Evolutionary conservation across 163 green algal species (phyloP), one percentile per base, ranked within the genome.

Genomic region (Smithsoniella earleae): DNA sequence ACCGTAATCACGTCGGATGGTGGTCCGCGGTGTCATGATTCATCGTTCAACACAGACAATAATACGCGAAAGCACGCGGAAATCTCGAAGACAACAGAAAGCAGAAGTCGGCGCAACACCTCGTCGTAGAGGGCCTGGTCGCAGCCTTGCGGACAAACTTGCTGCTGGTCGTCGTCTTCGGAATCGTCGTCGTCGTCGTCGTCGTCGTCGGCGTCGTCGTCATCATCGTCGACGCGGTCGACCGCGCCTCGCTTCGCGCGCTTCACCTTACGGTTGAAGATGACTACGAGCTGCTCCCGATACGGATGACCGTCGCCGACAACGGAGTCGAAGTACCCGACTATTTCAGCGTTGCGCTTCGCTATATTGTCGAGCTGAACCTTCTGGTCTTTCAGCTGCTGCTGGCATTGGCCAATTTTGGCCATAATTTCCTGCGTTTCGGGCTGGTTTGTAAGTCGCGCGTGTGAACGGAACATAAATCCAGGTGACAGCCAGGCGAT

Each of bases 181-280:
- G 77, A 78, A 44, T 82, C 81, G 3, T 82, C 80, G 40, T 81
- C 77, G 22, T 76, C 77, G 3, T 82, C 76, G 2, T 80, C 73
- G 30, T 83, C 76, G 40, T 36, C 40, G 20, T 83, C 80, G 28
- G 74, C 43, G 4, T 79, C 76, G 44, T 78, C 66, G 34, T 74
- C 38, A 33, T 77, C 80, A 28, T 63, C 62, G 3, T 78, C 72
- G 2, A 62, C 38, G 16, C n/a, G 66, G 43, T 43, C 46, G 34
- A 28, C 38, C 30, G 44, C 75, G 46, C 83, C 84, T 74, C 87
- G 87, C 66, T 88, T 87, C 46, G 33, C 74, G 54, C 86, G 82
- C 84, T 93, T 92, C 75, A 93, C 87, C 30, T 82, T 83, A 2
- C 77, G 76, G 46, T 77, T 73, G 79, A 93, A 95, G 22, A 91